Conservation (phyloP, 768 basidiomycete genomes). For the Leccinum uliginosum region DNA sequence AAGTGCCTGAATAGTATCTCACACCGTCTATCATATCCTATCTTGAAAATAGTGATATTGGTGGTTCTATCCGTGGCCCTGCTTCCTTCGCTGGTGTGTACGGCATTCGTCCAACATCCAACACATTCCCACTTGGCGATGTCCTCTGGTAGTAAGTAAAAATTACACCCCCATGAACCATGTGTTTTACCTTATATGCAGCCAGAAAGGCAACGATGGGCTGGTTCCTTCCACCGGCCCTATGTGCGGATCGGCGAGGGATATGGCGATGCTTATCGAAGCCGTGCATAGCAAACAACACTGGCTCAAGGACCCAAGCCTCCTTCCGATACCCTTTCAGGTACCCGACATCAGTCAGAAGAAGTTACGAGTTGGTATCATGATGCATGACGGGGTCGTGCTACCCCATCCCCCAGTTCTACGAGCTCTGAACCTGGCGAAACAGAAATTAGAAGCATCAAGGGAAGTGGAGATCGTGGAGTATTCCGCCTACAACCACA, state of each 20-base stretch:
- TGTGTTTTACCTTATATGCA: conserved; percentile 9
- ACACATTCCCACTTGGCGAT: conserved; percentile 24
- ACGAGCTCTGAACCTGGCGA: conserved; percentile 37
- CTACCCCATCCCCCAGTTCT: conserved; percentile 39
- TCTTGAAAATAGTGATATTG: conserved; percentile 22
- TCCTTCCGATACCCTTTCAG: conserved; percentile 27
- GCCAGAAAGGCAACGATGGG: conserved; percentile 26
- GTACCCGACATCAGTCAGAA: conserved; percentile 24
- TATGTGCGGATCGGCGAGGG: conserved; percentile 27
- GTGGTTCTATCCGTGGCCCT: conserved; percentile 39
- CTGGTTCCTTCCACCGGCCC: conserved; percentile 13
- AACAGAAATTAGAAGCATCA: conserved; percentile 32
- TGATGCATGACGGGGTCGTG: conserved; percentile 35
- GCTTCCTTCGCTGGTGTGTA: conserved; percentile 36
- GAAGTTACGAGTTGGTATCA: conserved; percentile 27
- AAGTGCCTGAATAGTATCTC: conserved; percentile 11
- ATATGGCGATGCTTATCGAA: conserved; percentile 20
- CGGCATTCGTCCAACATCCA: conserved; percentile 36
- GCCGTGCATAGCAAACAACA: conserved; percentile 32
- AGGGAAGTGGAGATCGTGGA: conserved; percentile 33
- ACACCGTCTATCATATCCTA: background rate
- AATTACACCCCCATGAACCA: background rate
- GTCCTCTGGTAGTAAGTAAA: conserved; percentile 18
- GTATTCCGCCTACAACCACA: conserved; percentile 35
- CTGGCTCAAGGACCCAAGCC: conserved; percentile 37